Conservation (phyloP, 768 basidiomycete genomes). For the Antrodiella citrinella region DNA sequence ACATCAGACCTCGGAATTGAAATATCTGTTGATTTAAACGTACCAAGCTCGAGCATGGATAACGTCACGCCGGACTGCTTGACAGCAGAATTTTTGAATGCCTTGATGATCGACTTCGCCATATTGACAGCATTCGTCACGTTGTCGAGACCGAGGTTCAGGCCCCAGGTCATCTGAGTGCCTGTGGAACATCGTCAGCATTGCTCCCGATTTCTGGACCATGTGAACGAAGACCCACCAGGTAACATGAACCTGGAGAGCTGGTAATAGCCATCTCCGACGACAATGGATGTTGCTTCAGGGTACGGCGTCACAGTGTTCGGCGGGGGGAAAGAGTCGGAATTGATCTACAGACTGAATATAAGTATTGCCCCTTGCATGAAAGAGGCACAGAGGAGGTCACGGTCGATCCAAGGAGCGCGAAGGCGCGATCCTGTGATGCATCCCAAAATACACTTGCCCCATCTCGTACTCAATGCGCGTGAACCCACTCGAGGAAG, state of each 20-base stretch:
- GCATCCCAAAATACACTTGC: background rate
- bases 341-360: slow-evolving; percentile 28
- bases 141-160: slow-evolving; percentile 46
- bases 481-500: background rate
- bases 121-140: slow-evolving; percentile 24
- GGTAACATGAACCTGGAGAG: slow-evolving; percentile 43
- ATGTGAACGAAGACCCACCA: slow-evolving; percentile 22
- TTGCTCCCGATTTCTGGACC: too few relatives aligned
- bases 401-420: too few relatives aligned
- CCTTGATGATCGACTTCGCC: slow-evolving; percentile 21
- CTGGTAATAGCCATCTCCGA: slow-evolving; percentile 50
- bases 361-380: too few relatives aligned
- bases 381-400: too few relatives aligned
- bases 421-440: background rate
- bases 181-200: slow-evolving; percentile 24
- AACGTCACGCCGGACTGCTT: slow-evolving; percentile 19
- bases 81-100: slow-evolving; percentile 19
- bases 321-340: slow-evolving; percentile 41
- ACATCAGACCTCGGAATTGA: too few relatives aligned
- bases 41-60: slow-evolving; percentile 24
- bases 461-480: background rate
- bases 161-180: slow-evolving; percentile 58
- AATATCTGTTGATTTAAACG: background rate
- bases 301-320: slow-evolving; percentile 52
- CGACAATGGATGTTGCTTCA: slow-evolving; percentile 52